These are phyloP conservation scores for Sporobolomyces phaffii DNA, from an alignment of 768 basidiomycete genomes.

Conservation along the genomic window DNA sequence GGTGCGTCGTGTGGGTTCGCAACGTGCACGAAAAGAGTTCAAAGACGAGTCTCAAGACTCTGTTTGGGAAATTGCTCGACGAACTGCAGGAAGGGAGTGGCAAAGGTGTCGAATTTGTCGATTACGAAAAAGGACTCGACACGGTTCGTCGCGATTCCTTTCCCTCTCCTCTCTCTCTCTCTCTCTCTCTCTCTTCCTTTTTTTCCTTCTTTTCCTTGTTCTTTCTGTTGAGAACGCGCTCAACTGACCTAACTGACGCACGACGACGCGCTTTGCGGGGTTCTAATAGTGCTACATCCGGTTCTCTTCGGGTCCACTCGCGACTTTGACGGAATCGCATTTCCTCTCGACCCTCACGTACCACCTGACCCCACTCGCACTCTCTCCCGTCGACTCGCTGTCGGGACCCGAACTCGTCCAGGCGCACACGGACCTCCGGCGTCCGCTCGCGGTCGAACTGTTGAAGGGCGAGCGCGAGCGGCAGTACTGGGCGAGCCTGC, in stretches of 20 bases:
- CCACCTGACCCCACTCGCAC: slow-evolving; percentile 1
- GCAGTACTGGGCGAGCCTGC: slow-evolving; percentile 25
- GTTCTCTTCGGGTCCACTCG: slow-evolving; percentile 5
- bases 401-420: neutral
- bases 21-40: slow-evolving; percentile 30
- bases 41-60: slow-evolving; percentile 14
- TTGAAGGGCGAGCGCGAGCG: slow-evolving; percentile 16
- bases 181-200: neutral
- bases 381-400: slow-evolving; percentile 1
- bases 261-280: too few relatives aligned
- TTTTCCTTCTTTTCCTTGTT: neutral
- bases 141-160: slow-evolving; percentile 12
- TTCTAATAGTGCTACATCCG: slow-evolving; percentile 34
- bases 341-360: neutral
- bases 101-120: slow-evolving; percentile 34
- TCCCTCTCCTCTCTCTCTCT: neutral
- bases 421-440: slow-evolving; percentile 4
- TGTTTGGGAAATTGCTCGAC: slow-evolving; percentile 27
- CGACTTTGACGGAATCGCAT: neutral
- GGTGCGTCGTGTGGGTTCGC: slow-evolving; percentile 29
- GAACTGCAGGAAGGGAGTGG: slow-evolving; percentile 31
- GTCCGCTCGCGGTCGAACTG: slow-evolving; percentile 12
- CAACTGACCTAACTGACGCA: neutral
- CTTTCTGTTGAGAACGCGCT: neutral
- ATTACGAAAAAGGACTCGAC: slow-evolving; percentile 31